These are phyloP conservation scores for Ophiostoma quercus DNA, from an alignment of 2,329 filamentous ascomycete species.

Conservation along the genomic window DNA sequence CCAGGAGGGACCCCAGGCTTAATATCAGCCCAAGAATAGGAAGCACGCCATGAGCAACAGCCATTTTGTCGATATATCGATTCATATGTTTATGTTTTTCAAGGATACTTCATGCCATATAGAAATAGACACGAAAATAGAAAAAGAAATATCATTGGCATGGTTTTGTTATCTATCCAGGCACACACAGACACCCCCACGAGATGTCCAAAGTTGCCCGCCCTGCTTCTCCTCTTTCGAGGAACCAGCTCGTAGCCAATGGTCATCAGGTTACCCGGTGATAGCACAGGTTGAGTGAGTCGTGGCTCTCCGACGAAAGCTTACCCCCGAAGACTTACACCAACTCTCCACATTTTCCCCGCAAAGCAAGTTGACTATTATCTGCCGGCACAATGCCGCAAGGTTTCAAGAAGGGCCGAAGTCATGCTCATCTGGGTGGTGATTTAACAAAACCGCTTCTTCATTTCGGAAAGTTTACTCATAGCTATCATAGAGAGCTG, in stretches of 20 bases:
- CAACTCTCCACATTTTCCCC: constrained; percentile 1
- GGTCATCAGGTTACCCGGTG: neutral
- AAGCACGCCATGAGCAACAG: neutral
- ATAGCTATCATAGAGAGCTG: no score
- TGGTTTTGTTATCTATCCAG: neutral
- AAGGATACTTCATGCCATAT: neutral
- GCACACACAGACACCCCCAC: neutral
- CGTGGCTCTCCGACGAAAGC: neutral
- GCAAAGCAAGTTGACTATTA: neutral
- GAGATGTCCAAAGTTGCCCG: neutral
- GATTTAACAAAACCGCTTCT: neutral
- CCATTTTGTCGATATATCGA: neutral
- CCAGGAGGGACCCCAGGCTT: neutral
- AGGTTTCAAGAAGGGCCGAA: neutral
- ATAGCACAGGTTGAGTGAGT: neutral
- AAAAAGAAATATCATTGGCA: neutral
- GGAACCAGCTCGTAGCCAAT: neutral
- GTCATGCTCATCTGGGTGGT: neutral
- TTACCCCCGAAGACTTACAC: neutral
- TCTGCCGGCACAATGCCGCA: neutral
- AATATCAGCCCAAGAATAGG: neutral
- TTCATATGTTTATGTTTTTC: neutral
- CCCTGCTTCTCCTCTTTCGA: neutral
- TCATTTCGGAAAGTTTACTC: no score
- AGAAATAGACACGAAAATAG: neutral